phyloP scores from a whole-genome alignment of 2,329 filamentous ascomycete species.

The Aspergillus fructus region DNA sequence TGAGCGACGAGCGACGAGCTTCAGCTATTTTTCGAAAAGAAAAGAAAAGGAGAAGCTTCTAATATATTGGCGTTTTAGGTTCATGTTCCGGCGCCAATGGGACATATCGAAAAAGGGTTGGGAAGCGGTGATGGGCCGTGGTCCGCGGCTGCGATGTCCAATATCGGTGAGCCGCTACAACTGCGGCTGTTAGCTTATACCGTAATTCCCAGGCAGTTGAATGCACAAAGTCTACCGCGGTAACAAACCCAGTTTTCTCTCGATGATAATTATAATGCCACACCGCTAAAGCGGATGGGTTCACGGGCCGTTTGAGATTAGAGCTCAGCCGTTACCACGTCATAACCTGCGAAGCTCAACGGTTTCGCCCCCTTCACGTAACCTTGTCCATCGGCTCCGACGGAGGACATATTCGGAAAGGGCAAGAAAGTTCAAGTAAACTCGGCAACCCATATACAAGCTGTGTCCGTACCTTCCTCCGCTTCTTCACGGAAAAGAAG shows the following conservation, averaged over 20 bases:
- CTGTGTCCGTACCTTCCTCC: neutral
- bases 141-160: neutral
- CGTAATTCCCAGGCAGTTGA: neutral
- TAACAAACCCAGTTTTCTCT: neutral
- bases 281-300: neutral
- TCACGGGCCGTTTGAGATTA: neutral
- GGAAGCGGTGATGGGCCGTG: slow-evolving; percentile 1
- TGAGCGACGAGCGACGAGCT: neutral
- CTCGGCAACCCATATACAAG: neutral
- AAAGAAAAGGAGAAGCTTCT: neutral
- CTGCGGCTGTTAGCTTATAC: neutral
- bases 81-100: neutral
- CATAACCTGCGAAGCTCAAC: neutral
- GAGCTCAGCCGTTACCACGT: neutral
- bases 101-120: slow-evolving; percentile 11
- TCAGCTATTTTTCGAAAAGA: neutral
- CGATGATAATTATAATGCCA: neutral
- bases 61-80: slow-evolving; percentile 3
- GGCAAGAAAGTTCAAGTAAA: neutral
- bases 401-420: neutral
- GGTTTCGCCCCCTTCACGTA: neutral
- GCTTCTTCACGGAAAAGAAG: neutral
- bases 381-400: neutral
- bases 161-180: neutral
- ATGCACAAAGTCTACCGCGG: neutral